Evolutionary conservation across 2,329 filamentous ascomycete genomes (phyloP).

Genomic region (Calonectria hawksworthii): DNA sequence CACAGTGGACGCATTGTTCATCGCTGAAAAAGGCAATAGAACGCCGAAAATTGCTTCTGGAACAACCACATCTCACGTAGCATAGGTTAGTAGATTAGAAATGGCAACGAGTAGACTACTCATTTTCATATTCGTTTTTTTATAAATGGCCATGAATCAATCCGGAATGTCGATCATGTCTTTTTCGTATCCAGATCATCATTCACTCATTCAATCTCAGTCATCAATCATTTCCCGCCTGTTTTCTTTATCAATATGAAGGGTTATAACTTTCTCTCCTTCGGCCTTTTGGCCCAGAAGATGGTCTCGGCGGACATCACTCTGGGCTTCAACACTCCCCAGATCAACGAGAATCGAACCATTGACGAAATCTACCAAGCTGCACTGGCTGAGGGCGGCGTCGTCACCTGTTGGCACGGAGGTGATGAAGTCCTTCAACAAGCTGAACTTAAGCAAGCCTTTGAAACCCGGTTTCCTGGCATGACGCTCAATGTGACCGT

Average conservation of each 20-base stretch:
- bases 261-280: neutral
- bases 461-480: neutral
- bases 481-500: neutral
- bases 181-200: neutral
- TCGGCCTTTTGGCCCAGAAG: neutral
- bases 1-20: neutral
- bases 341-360: neutral
- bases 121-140: neutral
- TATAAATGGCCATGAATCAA: neutral
- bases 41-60: neutral
- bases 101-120: neutral
- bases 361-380: slow-evolving; percentile 6
- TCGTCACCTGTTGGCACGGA: neutral
- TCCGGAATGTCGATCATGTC: neutral
- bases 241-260: neutral
- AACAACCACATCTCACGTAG: neutral
- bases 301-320: neutral
- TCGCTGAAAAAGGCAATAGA: neutral
- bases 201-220: neutral
- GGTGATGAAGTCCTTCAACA: neutral
- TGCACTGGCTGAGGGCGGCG: neutral
- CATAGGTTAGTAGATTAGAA: neutral
- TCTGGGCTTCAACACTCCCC: neutral
- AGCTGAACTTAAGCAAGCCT: neutral
- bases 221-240: neutral